Conservation (phyloP, 345 rosid genomes). For the Eutrema japonicum region DNA sequence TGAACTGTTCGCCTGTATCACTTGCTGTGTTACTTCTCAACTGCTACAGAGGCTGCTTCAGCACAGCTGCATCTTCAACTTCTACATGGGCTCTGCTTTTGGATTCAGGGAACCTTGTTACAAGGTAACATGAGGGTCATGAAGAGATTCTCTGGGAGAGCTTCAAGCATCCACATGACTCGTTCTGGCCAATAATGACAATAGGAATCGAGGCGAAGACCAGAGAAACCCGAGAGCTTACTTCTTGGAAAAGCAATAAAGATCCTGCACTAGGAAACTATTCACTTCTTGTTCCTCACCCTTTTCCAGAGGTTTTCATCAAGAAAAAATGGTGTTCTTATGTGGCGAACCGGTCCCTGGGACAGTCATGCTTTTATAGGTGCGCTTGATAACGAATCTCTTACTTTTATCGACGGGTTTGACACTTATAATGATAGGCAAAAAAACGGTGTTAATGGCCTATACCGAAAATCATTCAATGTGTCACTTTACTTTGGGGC, state of each 20-base stretch:
- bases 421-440: slow-evolving; percentile 26
- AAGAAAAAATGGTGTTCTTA: slow-evolving; percentile 52
- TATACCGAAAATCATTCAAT: slow-evolving; percentile 13
- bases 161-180: too few species aligned
- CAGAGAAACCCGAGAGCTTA: slow-evolving; percentile 37
- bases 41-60: too few species aligned
- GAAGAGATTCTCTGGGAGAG: too few species aligned
- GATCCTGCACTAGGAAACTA: slow-evolving; percentile 64
- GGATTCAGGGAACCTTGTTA: too few species aligned
- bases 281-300: slow-evolving; percentile 34
- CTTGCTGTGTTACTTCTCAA: too few species aligned
- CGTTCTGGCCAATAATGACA: too few species aligned
- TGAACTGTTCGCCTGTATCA: too few species aligned
- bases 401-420: slow-evolving; percentile 43
- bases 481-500: slow-evolving; percentile 32
- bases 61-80: too few species aligned
- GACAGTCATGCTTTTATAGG: slow-evolving; percentile 55
- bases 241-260: slow-evolving; percentile 55
- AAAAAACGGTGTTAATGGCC: slow-evolving; percentile 37
- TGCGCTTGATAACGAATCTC: slow-evolving; percentile 35
- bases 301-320: slow-evolving; percentile 45
- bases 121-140: too few species aligned
- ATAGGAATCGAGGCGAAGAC: slow-evolving; percentile 6
- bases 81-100: too few species aligned
- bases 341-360: slow-evolving; percentile 71